phyloP scores from a whole-genome alignment of 2,329 filamentous ascomycete species.

The Microdochium bolleyi region DNA sequence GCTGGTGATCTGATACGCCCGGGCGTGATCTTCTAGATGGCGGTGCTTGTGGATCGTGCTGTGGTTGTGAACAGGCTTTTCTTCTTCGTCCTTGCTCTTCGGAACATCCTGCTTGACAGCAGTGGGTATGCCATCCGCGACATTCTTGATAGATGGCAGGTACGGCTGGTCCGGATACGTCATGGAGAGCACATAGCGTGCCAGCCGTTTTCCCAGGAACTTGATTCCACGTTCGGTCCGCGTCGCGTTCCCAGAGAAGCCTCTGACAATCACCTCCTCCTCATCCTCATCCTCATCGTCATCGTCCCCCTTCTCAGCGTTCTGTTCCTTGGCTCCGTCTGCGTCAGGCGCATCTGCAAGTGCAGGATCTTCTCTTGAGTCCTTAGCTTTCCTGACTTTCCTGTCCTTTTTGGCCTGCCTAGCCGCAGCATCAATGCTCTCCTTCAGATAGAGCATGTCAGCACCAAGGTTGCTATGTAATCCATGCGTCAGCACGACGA shows the following conservation, averaged over 20 bases:
- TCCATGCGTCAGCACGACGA: slow-evolving; percentile 90
- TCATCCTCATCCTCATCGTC: slow-evolving; percentile 59
- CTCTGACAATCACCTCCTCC: slow-evolving; percentile 81
- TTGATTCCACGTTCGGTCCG: slow-evolving; percentile 94
- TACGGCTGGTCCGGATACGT: slow-evolving; percentile 94
- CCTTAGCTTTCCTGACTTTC: slow-evolving; percentile 47
- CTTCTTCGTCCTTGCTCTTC: slow-evolving; percentile 31
- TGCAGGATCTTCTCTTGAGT: slow-evolving; percentile 26
- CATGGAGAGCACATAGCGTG: slow-evolving; percentile 80
- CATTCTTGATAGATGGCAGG: slow-evolving; percentile 53
- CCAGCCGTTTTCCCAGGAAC: slow-evolving; percentile 89
- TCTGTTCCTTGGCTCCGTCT: slow-evolving; percentile 15
- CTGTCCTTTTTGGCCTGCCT: slow-evolving; percentile 66
- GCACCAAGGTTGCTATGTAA: slow-evolving; percentile 91
- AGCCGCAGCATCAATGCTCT: slow-evolving; percentile 84
- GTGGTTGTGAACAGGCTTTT: slow-evolving; percentile 47
- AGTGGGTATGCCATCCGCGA: slow-evolving; percentile 28
- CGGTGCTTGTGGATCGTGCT: slow-evolving; percentile 46
- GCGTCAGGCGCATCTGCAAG: slow-evolving; percentile 10
- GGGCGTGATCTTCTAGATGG: slow-evolving; percentile 20
- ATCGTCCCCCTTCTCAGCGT: slow-evolving; percentile 15
- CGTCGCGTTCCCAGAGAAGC: slow-evolving; percentile 83
- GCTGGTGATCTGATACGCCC: slow-evolving; percentile 78
- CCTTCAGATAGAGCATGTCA: slow-evolving; percentile 95
- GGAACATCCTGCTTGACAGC: slow-evolving; percentile 12